These are phyloP conservation scores for Alternaria tenuissima DNA, from an alignment of 2,329 filamentous ascomycete species.

Conservation along the genomic window DNA sequence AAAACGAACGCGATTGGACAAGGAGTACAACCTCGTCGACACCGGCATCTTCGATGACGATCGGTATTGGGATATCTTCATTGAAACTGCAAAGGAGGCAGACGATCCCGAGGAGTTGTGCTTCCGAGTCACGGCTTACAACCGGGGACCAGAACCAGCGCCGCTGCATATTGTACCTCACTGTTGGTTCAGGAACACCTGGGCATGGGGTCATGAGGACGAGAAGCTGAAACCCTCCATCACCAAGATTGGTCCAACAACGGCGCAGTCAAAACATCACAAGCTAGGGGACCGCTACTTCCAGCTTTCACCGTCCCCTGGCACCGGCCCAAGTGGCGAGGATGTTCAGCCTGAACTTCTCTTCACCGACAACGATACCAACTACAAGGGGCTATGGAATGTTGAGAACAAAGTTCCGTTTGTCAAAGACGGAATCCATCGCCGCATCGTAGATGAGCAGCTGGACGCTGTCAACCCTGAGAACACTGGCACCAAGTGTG, in stretches of 20 bases:
- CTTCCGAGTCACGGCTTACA: conserved; percentile 96
- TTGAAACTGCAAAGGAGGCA: conserved; percentile 94
- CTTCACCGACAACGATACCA: conserved; percentile 97
- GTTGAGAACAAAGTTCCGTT: conserved; percentile 79
- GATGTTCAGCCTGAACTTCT: conserved; percentile 86
- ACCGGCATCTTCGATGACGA: conserved; percentile 88
- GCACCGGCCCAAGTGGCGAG: conserved; percentile 77
- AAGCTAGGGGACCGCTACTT: conserved; percentile 84
- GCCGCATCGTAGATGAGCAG: conserved; percentile 82
- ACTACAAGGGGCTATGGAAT: conserved; percentile 78
- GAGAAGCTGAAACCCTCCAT: conserved; percentile 83
- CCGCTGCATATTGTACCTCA: conserved; percentile 94
- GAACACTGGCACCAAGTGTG: conserved; percentile 83
- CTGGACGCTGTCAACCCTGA: conserved; percentile 83
- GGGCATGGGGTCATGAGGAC: conserved; percentile 88
- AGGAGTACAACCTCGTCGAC: conserved; percentile 91
- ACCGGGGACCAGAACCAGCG: conserved; percentile 87
- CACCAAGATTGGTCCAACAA: conserved; percentile 68
- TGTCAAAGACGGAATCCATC: conserved; percentile 95
- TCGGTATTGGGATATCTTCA: conserved; percentile 95
- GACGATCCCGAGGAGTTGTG: conserved; percentile 90
- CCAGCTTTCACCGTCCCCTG: conserved; percentile 87
- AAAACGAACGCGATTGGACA: conserved; percentile 75
- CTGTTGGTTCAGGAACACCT: conserved; percentile 97
- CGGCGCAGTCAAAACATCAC: conserved; percentile 79